Evolutionary conservation across 2,329 filamentous ascomycete species (phyloP), one percentile per base, ranked within the genome.

Genomic region (Proliferodiscus dingleyae): DNA sequence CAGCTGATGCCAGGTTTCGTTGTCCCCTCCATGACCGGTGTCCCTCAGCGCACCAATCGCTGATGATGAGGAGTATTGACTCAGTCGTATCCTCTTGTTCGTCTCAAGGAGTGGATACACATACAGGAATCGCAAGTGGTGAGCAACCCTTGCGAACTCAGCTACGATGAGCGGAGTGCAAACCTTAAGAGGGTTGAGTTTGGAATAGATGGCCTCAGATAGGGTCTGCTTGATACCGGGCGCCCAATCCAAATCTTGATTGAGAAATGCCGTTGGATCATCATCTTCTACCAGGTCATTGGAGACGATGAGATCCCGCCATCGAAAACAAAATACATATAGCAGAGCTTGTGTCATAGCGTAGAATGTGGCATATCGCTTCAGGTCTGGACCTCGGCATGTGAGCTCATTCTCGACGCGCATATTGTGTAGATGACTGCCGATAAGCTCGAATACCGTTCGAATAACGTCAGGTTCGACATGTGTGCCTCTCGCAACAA

Each of bases 101-200:
- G 82, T 84, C 63, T 96, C 91, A 19, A 98, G 77, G 43, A 94
- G 74, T 1, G 88, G 83, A 64, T 87, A 94, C 24, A 97, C 81
- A 64, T 95, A 97, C 66, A 95, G 78, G 60, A 98, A 87, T 47
- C 83, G 79, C 50, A 97, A 81, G 53, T 93, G 86, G 59, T 89
- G 82, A 1, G 90, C 83, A 42, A 97, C 83, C 61, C 85, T 85
- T 18, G 91, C 89, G 62, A 97, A 98, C 60, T 97, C 87, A 39
- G 85, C 77, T 21, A 97, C 91, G 50, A 98, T 96, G 7, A 80
- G 79, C 0, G 89, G 88, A 2, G 90, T 88, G 72, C 90, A 95
- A 54, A 98, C 87, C 65, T 95, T 95, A 43, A 98, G 80, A 0
- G 93, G 93, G 65, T 98, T 98, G 58, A 98, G 83, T 55, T 83